Conservation (phyloP, 345 rosid species). For the Passiflora organensis region DNA sequence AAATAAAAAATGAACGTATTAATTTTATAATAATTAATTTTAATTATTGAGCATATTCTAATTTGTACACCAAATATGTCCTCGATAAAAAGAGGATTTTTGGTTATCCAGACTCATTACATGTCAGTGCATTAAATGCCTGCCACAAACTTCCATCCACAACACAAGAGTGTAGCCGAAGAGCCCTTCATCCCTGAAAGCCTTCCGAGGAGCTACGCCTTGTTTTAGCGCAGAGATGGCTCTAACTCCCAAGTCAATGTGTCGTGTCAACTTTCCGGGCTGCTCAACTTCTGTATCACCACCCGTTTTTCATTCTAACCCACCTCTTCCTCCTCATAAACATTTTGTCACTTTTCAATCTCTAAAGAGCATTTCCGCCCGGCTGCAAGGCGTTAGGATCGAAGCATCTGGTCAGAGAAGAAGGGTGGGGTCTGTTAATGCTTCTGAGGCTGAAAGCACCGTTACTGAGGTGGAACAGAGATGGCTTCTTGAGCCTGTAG, state of each 20-base stretch:
- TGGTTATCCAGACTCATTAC: constrained; percentile 33
- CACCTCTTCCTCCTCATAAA: constrained; percentile 17
- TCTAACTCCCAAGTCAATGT: too few species aligned
- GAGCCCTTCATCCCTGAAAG: too few species aligned
- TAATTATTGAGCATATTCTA: too few species aligned
- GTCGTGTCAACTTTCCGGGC: constrained; percentile 21
- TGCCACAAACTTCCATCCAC: constrained; percentile 37
- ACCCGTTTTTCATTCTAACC: constrained; percentile 23
- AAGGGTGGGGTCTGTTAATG: constrained; percentile 21
- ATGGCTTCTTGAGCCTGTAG: constrained; percentile 91
- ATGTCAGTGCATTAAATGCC: constrained; percentile 29
- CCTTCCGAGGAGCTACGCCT: too few species aligned
- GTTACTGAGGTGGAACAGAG: constrained; percentile 34
- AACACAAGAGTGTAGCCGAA: too few species aligned
- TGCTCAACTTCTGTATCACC: constrained; percentile 20
- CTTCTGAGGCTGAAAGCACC: constrained; percentile 39
- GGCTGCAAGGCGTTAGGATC: constrained; percentile 21
- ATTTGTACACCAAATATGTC: too few species aligned
- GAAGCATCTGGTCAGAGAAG: constrained; percentile 21
- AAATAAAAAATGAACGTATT: too few species aligned
- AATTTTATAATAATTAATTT: too few species aligned
- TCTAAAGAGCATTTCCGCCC: constrained; percentile 16
- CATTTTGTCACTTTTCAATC: constrained; percentile 17
- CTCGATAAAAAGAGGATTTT: too few species aligned
- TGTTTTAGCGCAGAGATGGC: too few species aligned